Evolutionary conservation across 495 filamentous ascomycete species (phyloP), one percentile per base, ranked within the genome.

Genomic region (Lophiotrema nucula): DNA sequence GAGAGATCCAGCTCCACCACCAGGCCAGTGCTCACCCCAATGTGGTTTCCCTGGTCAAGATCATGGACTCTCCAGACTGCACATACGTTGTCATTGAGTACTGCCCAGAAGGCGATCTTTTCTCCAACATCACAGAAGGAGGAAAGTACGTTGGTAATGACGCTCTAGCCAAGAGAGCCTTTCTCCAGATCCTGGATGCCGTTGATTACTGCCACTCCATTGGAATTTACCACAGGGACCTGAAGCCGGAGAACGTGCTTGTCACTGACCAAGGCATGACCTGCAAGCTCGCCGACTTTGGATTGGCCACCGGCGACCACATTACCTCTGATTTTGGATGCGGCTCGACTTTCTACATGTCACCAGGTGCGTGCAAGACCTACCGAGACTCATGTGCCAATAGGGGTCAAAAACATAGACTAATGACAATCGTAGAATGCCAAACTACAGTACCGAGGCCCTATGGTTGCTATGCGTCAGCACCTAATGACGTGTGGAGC

Each of bases 321-420:
- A 76, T 85, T 56, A 95, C 92, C 56, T 85, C 91, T 58, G 93
- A 99, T 72, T 97, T 95, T 73, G 95, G 95, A 53, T 99, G 95
- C 72, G 93, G 93, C 46, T 97, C 92, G 16, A 97, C 93, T 13
- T 97, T 99, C 70, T 97, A 99, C 77, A 97, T 97, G 95, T 92
- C 88, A 55, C 93, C 93, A 82, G 93, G 93, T 97, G 88, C 74
- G 81, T 56, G 47, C 47, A 46, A 41, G 26, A 49, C 59, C 35
- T 25, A 23, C 23, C 53, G 46, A 51, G 52, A 46, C 55, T 50
- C 47, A 31, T 22, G 27, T 45, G 42, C 56, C 47, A 63, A 72
- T 67, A 71, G 49, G 70, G 67, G 47, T 56, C 49, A 52, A 27
- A 49, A 18, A 71, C 52, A 58, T 39, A 37, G 33, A 52, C 54